Conservation (phyloP, 1,139 yeast species). For the Debaryomyces robertsiae region DNA sequence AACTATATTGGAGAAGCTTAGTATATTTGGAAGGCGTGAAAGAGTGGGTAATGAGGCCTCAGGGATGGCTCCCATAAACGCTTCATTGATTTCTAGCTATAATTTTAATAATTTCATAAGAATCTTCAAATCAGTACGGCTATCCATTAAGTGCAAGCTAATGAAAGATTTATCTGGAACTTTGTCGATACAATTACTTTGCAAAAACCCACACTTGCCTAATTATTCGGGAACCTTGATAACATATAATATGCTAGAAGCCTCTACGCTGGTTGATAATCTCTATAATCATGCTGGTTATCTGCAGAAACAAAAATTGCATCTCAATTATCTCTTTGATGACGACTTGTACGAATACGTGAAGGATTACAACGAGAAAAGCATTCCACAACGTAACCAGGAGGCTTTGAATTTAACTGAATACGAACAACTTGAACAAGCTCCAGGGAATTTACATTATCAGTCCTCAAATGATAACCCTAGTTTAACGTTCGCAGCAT, state of each 20-base stretch:
- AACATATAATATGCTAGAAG: slow-evolving; percentile 62
- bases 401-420: slow-evolving; percentile 14
- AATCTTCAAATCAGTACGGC: slow-evolving; percentile 53
- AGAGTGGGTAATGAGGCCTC: slow-evolving; percentile 1
- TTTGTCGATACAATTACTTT: slow-evolving; percentile 48
- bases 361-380: slow-evolving; percentile 17
- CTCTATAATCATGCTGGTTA: slow-evolving; percentile 11
- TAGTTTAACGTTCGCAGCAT: slow-evolving; percentile 24
- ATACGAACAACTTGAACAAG: slow-evolving; percentile 16
- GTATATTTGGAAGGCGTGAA: slow-evolving; percentile 20
- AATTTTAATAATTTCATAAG: slow-evolving; percentile 56
- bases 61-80: slow-evolving; percentile 22
- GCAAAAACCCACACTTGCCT: slow-evolving; percentile 34
- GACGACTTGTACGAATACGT: slow-evolving; percentile 28
- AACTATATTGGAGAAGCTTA: slow-evolving; percentile 56
- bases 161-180: slow-evolving; percentile 60
- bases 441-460: slow-evolving; percentile 5
- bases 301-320: slow-evolving; percentile 6
- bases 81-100: slow-evolving; percentile 44
- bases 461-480: slow-evolving; percentile 1
- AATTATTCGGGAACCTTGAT: slow-evolving; percentile 61
- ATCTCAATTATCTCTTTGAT: slow-evolving; percentile 25
- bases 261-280: slow-evolving; percentile 22
- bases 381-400: not conserved
- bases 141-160: slow-evolving; percentile 62